Base-by-base conservation (phyloP, 495 filamentous ascomycete genomes). In the Aspergillus heteromorphus region DNA sequence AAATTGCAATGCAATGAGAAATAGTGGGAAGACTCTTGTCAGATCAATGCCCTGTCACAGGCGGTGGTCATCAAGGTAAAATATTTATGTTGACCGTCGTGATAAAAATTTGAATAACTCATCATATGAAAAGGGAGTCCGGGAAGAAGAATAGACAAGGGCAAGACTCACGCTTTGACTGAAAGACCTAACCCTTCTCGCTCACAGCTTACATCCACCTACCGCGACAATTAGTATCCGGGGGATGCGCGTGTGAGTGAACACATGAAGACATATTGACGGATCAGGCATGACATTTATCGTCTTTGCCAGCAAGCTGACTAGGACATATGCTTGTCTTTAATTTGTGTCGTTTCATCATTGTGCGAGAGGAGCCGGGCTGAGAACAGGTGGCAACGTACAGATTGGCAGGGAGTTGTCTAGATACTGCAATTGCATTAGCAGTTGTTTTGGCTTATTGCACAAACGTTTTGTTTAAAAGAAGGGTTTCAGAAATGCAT, bases 21-120 rank as follows among this genome's bases (percentile, higher is more conserved):
- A 55, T 47, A 43, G 50, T 36, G 25, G 23, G 16, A 36, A 47
- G 43, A 16, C 20, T 47, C n/a, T 21, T 74, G 67, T 86, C 85
- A 88, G 84, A 79, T 78, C 66, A 62, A 74, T 73, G 86, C 89
- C 89, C 76, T 86, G 89, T 93, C 88, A 92, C 81, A 83, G 88
- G 89, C 86, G 58, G 76, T 76, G 87, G 78, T 92, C 89, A 91
- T 92, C 89, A 95, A 88, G 77, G 81, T 83, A 79, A 80, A 70
- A 61, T 60, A 72, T 65, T 83, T 96, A 92, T 88, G 91, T 86
- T 88, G 91, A 96, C 91, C 91, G 91, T 96, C 91, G 91, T 96
- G 91, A 96, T 86, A 85, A 85, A 85, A 79, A 72, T 74, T 77
- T 63, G 67, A 70, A 66, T 73, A 78, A 79, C 81, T 87, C 86